Conservation (phyloP, 2,329 filamentous ascomycete species). For the Fusarium lyarnte region DNA sequence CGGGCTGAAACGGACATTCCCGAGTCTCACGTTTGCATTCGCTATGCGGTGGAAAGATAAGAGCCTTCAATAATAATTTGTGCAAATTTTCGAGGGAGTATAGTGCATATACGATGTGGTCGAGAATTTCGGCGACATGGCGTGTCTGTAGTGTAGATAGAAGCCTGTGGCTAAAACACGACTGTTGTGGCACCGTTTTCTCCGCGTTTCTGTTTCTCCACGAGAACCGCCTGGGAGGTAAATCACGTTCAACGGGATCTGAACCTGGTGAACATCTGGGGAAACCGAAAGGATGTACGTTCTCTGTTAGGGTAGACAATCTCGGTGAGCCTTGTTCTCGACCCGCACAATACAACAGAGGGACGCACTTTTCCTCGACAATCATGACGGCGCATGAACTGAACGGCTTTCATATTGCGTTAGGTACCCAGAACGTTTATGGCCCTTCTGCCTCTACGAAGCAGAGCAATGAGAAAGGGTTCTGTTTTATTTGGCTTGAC, state of each 20-base stretch:
- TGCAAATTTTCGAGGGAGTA: neutral
- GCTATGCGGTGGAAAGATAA: neutral
- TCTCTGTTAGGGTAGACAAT: neutral
- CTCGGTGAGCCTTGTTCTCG: conserved; percentile 10
- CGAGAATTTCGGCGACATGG: neutral
- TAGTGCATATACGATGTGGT: neutral
- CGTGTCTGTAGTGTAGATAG: neutral
- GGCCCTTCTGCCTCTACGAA: neutral
- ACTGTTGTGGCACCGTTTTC: neutral
- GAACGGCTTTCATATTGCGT: neutral
- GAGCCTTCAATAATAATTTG: conserved; percentile 2
- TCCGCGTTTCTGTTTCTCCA: conserved; percentile 30
- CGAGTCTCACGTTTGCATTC: neutral
- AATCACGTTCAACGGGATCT: conserved; percentile 20
- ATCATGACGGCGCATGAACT: neutral
- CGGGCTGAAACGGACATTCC: too few relatives aligned
- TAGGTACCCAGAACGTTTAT: neutral
- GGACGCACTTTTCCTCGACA: conserved; percentile 7
- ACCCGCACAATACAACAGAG: conserved; percentile 2
- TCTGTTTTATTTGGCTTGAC: neutral
- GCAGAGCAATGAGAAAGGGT: neutral
- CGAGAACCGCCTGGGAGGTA: conserved; percentile 31
- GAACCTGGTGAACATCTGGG: conserved; percentile 16
- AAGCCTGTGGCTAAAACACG: conserved; percentile 12
- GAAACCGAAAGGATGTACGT: neutral